Evolutionary conservation across 1,139 yeast species (phyloP).

Genomic region (Lodderomyces metapsilosis): DNA sequence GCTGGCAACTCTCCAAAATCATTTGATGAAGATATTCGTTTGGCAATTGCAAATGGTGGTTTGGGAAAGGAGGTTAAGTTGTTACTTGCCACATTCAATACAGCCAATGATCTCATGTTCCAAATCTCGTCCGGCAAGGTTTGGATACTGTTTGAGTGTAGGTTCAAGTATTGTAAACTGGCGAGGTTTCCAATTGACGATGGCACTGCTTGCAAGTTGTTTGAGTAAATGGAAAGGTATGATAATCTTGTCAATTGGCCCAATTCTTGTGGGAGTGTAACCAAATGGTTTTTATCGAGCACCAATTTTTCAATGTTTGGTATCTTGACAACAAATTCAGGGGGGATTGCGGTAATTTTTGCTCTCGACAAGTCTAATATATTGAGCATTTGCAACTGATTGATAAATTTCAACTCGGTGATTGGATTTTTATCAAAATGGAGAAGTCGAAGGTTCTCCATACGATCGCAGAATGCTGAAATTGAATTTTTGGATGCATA

Average conservation of each 20-base stretch:
- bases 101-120: constrained; percentile 56
- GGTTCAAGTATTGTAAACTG: constrained; percentile 67
- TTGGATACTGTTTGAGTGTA: constrained; percentile 84
- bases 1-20: constrained; percentile 7
- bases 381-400: constrained; percentile 59
- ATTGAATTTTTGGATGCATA: constrained; percentile 78
- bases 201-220: constrained; percentile 77
- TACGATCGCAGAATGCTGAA: constrained; percentile 63
- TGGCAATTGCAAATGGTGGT: constrained; percentile 42
- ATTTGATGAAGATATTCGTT: constrained; percentile 33
- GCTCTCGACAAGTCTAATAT: constrained; percentile 79
- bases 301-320: constrained; percentile 72
- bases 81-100: constrained; percentile 79
- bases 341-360: constrained; percentile 71
- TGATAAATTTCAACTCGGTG: constrained; percentile 65
- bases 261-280: constrained; percentile 70
- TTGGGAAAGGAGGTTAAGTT: constrained; percentile 66
- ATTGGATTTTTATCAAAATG: constrained; percentile 70
- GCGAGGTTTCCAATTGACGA: constrained; percentile 58
- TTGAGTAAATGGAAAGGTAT: constrained; percentile 68
- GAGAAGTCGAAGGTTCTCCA: constrained; percentile 54
- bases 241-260: constrained; percentile 58
- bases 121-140: constrained; percentile 67
- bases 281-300: constrained; percentile 80
- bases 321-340: constrained; percentile 59